Base-by-base conservation (phyloP, 805 yeast species). In the Hanseniaspora jakobsenii region DNA sequence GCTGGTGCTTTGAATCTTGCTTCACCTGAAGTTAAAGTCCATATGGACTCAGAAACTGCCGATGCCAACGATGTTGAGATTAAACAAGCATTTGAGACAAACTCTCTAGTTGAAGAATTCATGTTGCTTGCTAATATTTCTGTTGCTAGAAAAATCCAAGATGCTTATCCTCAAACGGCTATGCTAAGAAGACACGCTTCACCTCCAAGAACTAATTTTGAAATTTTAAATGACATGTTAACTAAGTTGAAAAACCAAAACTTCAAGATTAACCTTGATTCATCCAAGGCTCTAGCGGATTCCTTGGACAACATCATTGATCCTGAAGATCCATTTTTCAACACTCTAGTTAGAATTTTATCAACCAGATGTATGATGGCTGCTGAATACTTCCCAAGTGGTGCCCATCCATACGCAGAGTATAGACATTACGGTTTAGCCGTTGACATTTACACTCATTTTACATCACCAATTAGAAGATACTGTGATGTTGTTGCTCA, bases 331-430 rank as follows among this genome's bases (percentile, higher is more conserved):
- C 80, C 87, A 6, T 91, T 84, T 58, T 85, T 91, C 72, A 91
- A 91, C 63, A 91, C 96, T 0, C 69, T 91, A 54, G 70, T 89
- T 6, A 78, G 99, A 62, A 91, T 91, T 52, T 81, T 91, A 94
- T 91, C 96, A 6, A 91, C 99, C 0, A 73, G 99, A 55, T 89
- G 97, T 64, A 91, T 91, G 98, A 84, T 86, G 81, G 95, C 98
- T 2, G 99, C 99, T 2, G 96, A 89, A 59, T 91, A 91, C 59
- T 91, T 91, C 66, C 78, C 93, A 9, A 75, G 95, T 0, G 97
- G 99, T 7, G 77, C 81, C 13, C 84, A 71, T 56, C 82, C 94
- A 8, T 84, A 85, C 57, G 77, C 93, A 12, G 98, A 91, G 51
- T 91, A 84, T 68, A 76, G 80, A 50, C 99, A 91, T 69, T 91